A percentile compares a stretch with the other conserved stretches of the same genome.
phyloP scores from a whole-genome alignment of 441 rosid species.

The Arabidopsis lyrata region DNA sequence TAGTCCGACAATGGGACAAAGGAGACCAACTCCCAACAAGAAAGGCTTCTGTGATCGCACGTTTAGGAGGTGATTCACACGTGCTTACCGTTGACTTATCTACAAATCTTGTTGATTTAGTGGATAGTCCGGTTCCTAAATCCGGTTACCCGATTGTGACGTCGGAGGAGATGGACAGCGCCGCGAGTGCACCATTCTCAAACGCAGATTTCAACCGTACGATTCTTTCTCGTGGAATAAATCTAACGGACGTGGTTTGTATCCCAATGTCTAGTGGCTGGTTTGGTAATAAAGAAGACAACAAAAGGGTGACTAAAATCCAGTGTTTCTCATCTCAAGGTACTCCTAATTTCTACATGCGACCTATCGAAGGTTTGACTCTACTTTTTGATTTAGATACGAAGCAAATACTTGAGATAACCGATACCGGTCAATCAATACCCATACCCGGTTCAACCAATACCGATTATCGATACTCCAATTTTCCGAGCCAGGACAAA shows the following conservation, averaged over 20 bases:
- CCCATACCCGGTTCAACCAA: slow-evolving; percentile 79
- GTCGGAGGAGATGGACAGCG: slow-evolving; percentile 73
- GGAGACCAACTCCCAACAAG: slow-evolving; percentile 66
- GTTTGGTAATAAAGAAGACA: slow-evolving; percentile 69
- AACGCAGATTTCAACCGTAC: slow-evolving; percentile 69
- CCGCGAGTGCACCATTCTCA: slow-evolving; percentile 62
- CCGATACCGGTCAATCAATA: slow-evolving; percentile 61
- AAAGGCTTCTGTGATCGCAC: slow-evolving; percentile 71
- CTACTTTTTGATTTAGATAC: slow-evolving; percentile 71
- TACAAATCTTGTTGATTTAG: slow-evolving; percentile 43
- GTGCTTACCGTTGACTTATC: slow-evolving; percentile 62
- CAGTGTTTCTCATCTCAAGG: slow-evolving; percentile 77
- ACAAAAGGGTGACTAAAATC: slow-evolving; percentile 68
- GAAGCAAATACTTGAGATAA: slow-evolving; percentile 64
- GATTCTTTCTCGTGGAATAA: slow-evolving; percentile 63
- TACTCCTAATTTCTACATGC: slow-evolving; percentile 87
- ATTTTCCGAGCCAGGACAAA: slow-evolving; percentile 12
- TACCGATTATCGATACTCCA: slow-evolving; percentile 73
- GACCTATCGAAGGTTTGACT: slow-evolving; percentile 92
- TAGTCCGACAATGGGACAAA: slow-evolving; percentile 58
- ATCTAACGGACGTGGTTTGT: slow-evolving; percentile 67
- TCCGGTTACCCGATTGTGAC: slow-evolving; percentile 87
- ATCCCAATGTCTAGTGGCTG: slow-evolving; percentile 79
- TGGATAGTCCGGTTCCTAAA: slow-evolving; percentile 35
- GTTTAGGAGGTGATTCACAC: slow-evolving; percentile 49